Evolutionary conservation across 1,284 basidiomycete genomes (phyloP).

Genomic region (Pseudozyma thailandica): DNA sequence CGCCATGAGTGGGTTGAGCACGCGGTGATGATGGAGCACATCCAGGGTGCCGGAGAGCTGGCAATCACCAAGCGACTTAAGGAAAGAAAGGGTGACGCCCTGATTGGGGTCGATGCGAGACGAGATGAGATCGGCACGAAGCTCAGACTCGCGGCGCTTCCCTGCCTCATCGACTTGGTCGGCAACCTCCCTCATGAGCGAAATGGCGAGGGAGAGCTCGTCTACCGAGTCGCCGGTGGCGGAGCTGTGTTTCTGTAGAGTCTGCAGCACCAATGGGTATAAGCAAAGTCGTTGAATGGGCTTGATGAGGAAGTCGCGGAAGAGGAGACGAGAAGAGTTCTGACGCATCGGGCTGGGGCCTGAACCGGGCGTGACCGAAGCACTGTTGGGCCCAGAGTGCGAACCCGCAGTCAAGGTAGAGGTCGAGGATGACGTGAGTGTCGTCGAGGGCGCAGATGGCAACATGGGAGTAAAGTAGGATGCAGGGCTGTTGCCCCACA

Average conservation of each 20-base stretch:
- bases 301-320: constrained; percentile 67
- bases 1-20: constrained; percentile 51
- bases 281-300: constrained; percentile 66
- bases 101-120: constrained; percentile 59
- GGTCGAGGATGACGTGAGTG: constrained; percentile 18
- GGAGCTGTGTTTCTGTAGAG: constrained; percentile 56
- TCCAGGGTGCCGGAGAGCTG: constrained; percentile 63
- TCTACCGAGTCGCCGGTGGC: constrained; percentile 29
- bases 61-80: constrained; percentile 58
- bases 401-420: constrained; percentile 19
- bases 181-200: constrained; percentile 56
- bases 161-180: constrained; percentile 64
- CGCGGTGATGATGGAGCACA: constrained; percentile 62
- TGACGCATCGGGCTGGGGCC: constrained; percentile 21
- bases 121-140: constrained; percentile 59
- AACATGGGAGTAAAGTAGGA: constrained; percentile 41
- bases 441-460: constrained; percentile 16
- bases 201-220: constrained; percentile 52
- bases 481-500: constrained; percentile 24
- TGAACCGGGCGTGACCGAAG: constrained; percentile 21
- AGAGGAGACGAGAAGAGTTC: constrained; percentile 52
- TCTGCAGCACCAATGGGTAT: constrained; percentile 64
- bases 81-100: constrained; percentile 43
- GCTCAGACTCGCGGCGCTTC: constrained; percentile 54
- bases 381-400: constrained; percentile 20